Evolutionary conservation across 2,329 filamentous ascomycete genomes (phyloP).

Genomic region (Chaetomium sp.): DNA sequence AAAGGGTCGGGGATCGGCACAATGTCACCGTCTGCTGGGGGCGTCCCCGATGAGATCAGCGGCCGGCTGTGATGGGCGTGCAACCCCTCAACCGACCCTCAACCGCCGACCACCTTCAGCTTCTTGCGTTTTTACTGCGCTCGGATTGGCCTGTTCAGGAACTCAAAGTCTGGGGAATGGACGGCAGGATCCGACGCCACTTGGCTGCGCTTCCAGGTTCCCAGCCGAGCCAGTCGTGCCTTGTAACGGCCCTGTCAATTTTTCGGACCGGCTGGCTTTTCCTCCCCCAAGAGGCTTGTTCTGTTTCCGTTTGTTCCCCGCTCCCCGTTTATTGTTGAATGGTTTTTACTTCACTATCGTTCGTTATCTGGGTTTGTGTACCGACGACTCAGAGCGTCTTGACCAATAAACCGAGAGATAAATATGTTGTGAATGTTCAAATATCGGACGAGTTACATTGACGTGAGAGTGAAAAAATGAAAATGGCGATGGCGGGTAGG

Average conservation of each 20-base stretch:
- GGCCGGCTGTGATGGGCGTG: conserved; percentile 8
- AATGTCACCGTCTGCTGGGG: conserved; percentile 9
- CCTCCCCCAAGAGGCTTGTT: background rate
- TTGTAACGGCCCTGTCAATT: background rate
- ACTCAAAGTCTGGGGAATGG: conserved; percentile 11
- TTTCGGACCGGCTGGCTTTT: background rate
- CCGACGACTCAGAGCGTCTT: no score
- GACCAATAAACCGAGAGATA: no score
- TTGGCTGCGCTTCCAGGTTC: background rate
- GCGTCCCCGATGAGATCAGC: conserved; percentile 13
- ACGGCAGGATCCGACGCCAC: conserved; percentile 16
- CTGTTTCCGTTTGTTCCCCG: background rate
- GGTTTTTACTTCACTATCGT: background rate
- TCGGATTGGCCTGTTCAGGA: conserved; percentile 10
- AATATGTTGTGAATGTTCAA: no score
- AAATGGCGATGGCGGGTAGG: no score
- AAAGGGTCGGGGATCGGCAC: conserved; percentile 16
- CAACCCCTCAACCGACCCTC: conserved; percentile 3
- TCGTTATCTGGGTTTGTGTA: no score
- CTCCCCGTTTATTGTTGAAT: background rate
- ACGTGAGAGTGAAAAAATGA: no score
- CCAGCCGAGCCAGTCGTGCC: background rate
- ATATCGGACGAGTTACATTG: no score
- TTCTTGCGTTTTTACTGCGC: background rate
- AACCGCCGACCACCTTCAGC: background rate